These are phyloP conservation scores for Moricandia arvensis DNA, from an alignment of 345 rosid genomes.

Conservation along the genomic window DNA sequence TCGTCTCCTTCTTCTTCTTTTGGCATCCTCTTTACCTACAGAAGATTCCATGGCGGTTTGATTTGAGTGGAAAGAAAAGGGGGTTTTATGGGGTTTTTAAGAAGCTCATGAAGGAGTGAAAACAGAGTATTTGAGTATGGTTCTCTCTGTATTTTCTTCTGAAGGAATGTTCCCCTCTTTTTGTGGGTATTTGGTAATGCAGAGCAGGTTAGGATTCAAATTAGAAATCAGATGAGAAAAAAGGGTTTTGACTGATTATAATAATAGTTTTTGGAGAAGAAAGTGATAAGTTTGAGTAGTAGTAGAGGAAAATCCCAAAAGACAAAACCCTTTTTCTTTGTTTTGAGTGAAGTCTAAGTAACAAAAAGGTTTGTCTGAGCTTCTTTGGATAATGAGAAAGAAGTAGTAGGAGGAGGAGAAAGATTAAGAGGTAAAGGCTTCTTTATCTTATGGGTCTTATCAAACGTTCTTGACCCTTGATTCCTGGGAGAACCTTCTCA, in stretches of 20 bases:
- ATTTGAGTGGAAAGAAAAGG: not conserved
- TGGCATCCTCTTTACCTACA: not conserved
- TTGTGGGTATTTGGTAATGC: constrained; percentile 23
- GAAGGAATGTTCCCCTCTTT: not conserved
- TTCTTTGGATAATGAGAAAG: constrained; percentile 27
- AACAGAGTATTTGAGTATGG: constrained; percentile 19
- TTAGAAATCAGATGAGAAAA: constrained; percentile 27
- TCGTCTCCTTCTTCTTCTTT: constrained; percentile 19
- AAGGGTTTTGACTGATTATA: constrained; percentile 8
- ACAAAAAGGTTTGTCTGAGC: constrained; percentile 25
- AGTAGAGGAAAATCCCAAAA: constrained; percentile 26
- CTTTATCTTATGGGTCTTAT: constrained; percentile 48
- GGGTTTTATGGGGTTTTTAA: constrained; percentile 8
- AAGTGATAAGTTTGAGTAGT: constrained; percentile 14
- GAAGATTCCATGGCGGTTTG: constrained; percentile 31
- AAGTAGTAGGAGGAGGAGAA: constrained; percentile 1
- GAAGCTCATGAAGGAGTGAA: constrained; percentile 24
- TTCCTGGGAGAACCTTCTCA: constrained; percentile 85
- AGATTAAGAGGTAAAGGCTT: constrained; percentile 9
- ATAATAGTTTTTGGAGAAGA: not conserved
- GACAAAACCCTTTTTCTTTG: constrained; percentile 27
- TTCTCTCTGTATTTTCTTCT: constrained; percentile 11
- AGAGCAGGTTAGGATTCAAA: constrained; percentile 27
- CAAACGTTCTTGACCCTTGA: constrained; percentile 85
- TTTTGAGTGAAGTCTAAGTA: constrained; percentile 37